Percentiles rank a stretch among this genome's conserved stretches.
These are phyloP conservation scores for barley (Hordeum vulgare) DNA, from an alignment of 176 grass and related monocot genomes.

Conservation along the genomic window DNA sequence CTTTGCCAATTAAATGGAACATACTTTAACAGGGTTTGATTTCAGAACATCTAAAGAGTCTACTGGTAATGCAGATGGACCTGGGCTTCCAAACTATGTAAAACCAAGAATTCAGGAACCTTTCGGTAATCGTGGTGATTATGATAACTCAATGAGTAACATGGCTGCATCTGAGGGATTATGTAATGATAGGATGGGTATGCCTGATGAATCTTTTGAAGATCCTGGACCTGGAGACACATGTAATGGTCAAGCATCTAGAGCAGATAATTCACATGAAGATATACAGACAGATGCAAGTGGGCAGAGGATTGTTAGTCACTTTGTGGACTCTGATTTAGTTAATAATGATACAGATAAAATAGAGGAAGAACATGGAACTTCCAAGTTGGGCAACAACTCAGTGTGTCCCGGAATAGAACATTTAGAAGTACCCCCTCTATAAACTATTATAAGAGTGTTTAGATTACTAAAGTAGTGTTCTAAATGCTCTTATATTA, in stretches of 20 bases:
- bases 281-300: neutral
- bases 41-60: neutral
- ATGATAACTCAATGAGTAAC: neutral
- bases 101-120: neutral
- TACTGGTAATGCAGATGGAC: neutral
- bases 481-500: no score
- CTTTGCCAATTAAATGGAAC: neutral
- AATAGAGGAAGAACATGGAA: neutral
- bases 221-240: slow-evolving; percentile 17
- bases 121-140: neutral
- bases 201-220: neutral
- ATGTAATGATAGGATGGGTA: neutral
- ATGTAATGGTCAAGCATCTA: neutral
- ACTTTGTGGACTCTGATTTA: neutral
- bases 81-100: neutral
- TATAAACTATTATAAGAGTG: no score
- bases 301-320: neutral
- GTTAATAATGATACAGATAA: neutral
- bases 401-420: neutral
- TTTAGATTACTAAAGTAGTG: no score
- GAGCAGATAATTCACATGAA: neutral
- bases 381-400: neutral
- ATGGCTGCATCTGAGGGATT: neutral
- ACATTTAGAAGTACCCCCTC: neutral
- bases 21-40: neutral